These are phyloP conservation scores for Kwoniella dendrophila DNA, from an alignment of 768 basidiomycete species.

Conservation along the genomic window DNA sequence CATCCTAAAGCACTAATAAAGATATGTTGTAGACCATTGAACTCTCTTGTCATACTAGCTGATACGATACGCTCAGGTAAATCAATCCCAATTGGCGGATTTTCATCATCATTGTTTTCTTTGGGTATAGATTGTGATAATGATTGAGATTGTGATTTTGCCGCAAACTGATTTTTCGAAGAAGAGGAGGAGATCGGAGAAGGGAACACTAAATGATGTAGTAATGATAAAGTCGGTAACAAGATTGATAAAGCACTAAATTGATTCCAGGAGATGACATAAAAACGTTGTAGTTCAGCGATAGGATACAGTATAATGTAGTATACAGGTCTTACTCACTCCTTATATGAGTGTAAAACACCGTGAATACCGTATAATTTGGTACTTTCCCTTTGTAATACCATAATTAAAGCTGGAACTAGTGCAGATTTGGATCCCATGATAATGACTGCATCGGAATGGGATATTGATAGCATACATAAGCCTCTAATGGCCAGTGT, in stretches of 20 bases:
- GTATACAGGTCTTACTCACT: constrained; percentile 25
- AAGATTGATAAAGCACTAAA: constrained; percentile 27
- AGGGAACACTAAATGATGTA: constrained; percentile 43
- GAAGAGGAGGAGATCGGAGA: constrained; percentile 13
- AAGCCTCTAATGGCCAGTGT: constrained; percentile 26
- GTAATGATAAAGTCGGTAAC: constrained; percentile 20
- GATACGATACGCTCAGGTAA: constrained; percentile 23
- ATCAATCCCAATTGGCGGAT: constrained; percentile 24
- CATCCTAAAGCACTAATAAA: constrained; percentile 45
- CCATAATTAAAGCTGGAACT: constrained; percentile 38
- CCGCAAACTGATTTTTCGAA: too few relatives aligned
- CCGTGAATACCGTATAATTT: constrained; percentile 44
- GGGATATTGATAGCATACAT: constrained; percentile 38
- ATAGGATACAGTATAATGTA: too few relatives aligned
- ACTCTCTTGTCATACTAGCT: constrained; percentile 34
- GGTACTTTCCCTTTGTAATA: constrained; percentile 36
- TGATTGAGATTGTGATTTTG: constrained; percentile 23
- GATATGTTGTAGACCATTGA: constrained; percentile 44
- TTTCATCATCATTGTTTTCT: neutral
- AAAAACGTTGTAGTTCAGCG: too few relatives aligned
- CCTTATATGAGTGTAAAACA: constrained; percentile 2
- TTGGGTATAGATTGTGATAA: constrained; percentile 1
- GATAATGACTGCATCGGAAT: constrained; percentile 45
- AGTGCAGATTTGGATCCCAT: constrained; percentile 40
- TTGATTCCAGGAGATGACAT: neutral